These are phyloP conservation scores for Umbelopsis sp. DNA, from an alignment of 371 early-diverging fungal species.

Conservation along the genomic window DNA sequence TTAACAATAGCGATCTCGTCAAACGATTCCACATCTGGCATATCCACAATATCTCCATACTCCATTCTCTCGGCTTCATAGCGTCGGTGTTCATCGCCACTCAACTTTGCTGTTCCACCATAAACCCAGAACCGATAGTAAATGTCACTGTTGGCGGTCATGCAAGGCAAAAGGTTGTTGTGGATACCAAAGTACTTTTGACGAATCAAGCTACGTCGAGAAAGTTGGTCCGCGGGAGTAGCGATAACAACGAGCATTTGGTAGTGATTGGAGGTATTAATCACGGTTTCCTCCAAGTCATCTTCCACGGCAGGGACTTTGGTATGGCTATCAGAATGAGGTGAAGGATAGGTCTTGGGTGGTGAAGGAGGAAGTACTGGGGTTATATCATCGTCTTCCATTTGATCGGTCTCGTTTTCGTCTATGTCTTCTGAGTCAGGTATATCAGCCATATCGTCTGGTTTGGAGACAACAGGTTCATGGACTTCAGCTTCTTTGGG, in stretches of 20 bases:
- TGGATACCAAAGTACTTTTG: conserved; percentile 54
- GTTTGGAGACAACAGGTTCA: conserved; percentile 1
- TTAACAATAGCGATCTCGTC: conserved; percentile 34
- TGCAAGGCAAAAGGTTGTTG: conserved; percentile 54
- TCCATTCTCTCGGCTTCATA: conserved; percentile 62
- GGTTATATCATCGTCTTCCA: neutral
- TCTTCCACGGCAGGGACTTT: conserved; percentile 19
- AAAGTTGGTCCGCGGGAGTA: conserved; percentile 39
- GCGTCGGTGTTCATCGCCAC: conserved; percentile 31
- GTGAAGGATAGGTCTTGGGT: neutral
- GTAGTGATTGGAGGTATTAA: conserved; percentile 45
- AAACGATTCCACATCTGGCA: conserved; percentile 26
- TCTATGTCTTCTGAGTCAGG: conserved; percentile 8
- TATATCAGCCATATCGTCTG: neutral
- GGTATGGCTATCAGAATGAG: neutral
- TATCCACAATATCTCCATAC: conserved; percentile 45
- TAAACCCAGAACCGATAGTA: conserved; percentile 57
- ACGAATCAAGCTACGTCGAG: conserved; percentile 50
- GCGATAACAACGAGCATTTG: conserved; percentile 55
- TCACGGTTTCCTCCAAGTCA: conserved; percentile 20
- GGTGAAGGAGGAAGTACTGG: neutral
- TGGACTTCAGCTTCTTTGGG: neutral
- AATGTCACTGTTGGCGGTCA: conserved; percentile 40
- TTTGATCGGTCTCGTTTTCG: conserved; percentile 7
- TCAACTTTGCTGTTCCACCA: conserved; percentile 35